A percentile compares a stretch with the other conserved stretches of the same genome.
phyloP scores from a whole-genome alignment of 2,329 filamentous ascomycete species.

The Cladorrhinum sp. region DNA sequence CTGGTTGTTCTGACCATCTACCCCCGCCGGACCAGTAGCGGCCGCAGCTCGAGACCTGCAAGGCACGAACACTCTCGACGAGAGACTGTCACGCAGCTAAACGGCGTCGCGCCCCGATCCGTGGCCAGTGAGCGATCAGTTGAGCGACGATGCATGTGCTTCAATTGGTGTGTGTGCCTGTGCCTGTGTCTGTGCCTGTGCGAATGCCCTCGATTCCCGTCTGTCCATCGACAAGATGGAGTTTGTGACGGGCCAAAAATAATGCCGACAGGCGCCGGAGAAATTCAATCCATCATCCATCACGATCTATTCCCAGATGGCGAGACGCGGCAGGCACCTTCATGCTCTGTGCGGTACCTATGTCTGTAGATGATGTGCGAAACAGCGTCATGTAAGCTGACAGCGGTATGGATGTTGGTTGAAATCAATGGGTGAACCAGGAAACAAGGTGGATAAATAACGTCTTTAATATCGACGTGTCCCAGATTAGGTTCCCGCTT shows the following conservation, averaged over 20 bases:
- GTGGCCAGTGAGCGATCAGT: neutral
- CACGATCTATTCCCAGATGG: slow-evolving; percentile 16
- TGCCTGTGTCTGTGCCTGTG: neutral
- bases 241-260: neutral
- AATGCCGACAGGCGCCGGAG: slow-evolving; percentile 9
- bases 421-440: slow-evolving; percentile 20
- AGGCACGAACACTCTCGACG: slow-evolving; percentile 25
- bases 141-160: neutral
- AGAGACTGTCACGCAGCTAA: slow-evolving; percentile 22
- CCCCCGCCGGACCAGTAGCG: slow-evolving; percentile 20
- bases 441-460: slow-evolving; percentile 2
- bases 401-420: no score
- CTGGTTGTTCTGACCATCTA: slow-evolving; percentile 8
- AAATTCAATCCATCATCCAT: slow-evolving; percentile 13
- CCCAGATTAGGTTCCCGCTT: slow-evolving; percentile 8
- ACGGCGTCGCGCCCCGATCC: slow-evolving; percentile 20
- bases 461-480: slow-evolving; percentile 9
- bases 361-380: slow-evolving; percentile 2
- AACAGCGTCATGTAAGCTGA: slow-evolving; percentile 14
- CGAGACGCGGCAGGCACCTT: slow-evolving; percentile 18
- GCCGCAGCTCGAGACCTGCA: slow-evolving; percentile 24
- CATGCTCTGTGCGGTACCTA: slow-evolving; percentile 15
- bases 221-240: neutral
- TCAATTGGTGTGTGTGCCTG: neutral
- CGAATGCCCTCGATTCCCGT: neutral